Conservation (phyloP, 1,284 basidiomycete genomes). For the Gomphus sp. region DNA sequence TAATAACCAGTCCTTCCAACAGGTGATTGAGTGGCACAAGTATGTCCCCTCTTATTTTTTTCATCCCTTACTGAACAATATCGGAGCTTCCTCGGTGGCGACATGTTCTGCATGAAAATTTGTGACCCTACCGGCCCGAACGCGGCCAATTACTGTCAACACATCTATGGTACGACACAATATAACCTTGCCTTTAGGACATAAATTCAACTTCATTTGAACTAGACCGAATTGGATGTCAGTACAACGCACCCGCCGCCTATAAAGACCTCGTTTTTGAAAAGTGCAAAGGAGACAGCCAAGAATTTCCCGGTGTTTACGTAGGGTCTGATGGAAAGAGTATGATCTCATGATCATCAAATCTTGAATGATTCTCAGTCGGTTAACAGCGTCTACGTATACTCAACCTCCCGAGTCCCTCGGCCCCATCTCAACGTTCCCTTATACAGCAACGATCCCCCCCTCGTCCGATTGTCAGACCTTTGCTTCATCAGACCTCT, state of each 20-base stretch:
- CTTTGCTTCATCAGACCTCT: conserved; percentile 46
- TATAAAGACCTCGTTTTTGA: conserved; percentile 48
- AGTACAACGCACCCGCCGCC: conserved; percentile 58
- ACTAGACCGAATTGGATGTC: conserved; percentile 56
- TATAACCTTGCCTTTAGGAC: background rate
- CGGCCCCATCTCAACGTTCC: conserved; percentile 45
- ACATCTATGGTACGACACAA: conserved; percentile 29
- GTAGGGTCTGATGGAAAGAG: conserved; percentile 29
- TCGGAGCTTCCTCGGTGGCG: conserved; percentile 56
- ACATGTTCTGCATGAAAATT: conserved; percentile 42
- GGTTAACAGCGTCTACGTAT: conserved; percentile 25
- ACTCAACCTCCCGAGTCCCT: conserved; percentile 52
- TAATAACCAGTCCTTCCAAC: conserved; percentile 34
- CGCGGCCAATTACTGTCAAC: conserved; percentile 45
- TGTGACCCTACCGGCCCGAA: conserved; percentile 52
- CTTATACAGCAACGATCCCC: conserved; percentile 53
- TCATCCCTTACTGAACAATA: background rate
- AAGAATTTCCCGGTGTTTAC: conserved; percentile 50
- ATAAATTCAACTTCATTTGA: conserved; percentile 12
- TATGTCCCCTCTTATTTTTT: conserved; percentile 21
- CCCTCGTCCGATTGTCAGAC: conserved; percentile 55
- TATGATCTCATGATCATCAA: conserved; percentile 6
- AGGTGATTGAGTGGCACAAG: conserved; percentile 55
- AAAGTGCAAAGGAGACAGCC: conserved; percentile 53
- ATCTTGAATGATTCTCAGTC: background rate